Conservation (phyloP, 2,329 filamentous ascomycete species). For the Ophiocordyceps camponoti-saundersi region DNA sequence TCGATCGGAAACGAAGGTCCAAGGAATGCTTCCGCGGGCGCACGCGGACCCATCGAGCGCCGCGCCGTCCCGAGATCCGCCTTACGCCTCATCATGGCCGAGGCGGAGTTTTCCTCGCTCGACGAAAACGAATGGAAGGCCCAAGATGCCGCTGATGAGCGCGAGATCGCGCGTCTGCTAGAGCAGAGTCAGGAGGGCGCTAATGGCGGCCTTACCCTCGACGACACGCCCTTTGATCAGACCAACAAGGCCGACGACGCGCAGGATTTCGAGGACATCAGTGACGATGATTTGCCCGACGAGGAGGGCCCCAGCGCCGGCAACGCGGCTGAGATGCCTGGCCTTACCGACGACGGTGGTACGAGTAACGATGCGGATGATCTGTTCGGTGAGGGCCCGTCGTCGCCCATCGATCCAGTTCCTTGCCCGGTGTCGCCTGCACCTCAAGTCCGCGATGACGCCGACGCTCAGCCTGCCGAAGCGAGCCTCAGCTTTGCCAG, state of each 20-base stretch:
- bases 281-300: constrained; percentile 78
- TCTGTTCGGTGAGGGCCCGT: constrained; percentile 48
- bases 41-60: neutral
- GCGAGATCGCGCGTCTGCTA: constrained; percentile 26
- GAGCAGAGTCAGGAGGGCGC: constrained; percentile 22
- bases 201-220: constrained; percentile 23
- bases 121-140: constrained; percentile 19
- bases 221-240: constrained; percentile 35
- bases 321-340: constrained; percentile 30
- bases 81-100: constrained; percentile 12
- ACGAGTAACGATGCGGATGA: constrained; percentile 47
- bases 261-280: constrained; percentile 78
- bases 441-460: constrained; percentile 22
- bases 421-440: constrained; percentile 26
- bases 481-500: constrained; percentile 18
- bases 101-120: constrained; percentile 16
- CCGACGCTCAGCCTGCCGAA: constrained; percentile 15
- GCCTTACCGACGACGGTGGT: constrained; percentile 40
- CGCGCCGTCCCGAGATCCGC: constrained; percentile 1
- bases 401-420: constrained; percentile 27
- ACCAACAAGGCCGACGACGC: constrained; percentile 83
- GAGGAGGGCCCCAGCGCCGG: constrained; percentile 46
- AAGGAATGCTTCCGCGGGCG: neutral
- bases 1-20: neutral
- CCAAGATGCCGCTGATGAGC: constrained; percentile 32